Conservation (phyloP, 2,329 filamentous ascomycete genomes). For the Sporothrix sp. region DNA sequence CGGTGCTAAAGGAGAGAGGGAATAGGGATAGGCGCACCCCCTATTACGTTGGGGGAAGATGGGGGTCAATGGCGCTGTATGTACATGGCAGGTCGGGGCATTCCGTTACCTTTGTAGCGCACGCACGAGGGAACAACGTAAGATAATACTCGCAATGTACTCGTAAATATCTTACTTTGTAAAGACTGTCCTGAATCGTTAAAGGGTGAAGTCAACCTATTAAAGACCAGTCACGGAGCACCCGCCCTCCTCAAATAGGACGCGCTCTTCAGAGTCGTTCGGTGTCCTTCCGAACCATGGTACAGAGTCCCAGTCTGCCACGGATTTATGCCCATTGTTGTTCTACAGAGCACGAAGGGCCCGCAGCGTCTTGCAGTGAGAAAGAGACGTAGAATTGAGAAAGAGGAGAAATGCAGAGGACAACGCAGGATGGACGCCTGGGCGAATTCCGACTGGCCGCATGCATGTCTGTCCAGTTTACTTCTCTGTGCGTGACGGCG, state of each 20-base stretch:
- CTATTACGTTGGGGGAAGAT: not conserved
- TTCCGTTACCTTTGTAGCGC: no score
- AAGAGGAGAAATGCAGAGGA: not conserved
- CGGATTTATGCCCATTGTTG: conserved; percentile 5
- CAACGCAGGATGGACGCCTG: no score
- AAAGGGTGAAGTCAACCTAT: no score
- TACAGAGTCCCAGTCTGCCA: conserved; percentile 3
- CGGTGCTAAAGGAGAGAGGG: not conserved
- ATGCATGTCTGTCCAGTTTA: not conserved
- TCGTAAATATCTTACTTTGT: no score
- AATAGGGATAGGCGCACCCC: not conserved
- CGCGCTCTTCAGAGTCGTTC: no score
- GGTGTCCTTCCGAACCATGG: not conserved
- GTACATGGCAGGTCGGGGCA: no score
- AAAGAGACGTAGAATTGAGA: not conserved
- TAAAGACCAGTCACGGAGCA: no score
- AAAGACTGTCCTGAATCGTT: no score
- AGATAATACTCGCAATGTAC: no score
- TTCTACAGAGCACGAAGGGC: not conserved
- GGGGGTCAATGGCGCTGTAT: not conserved
- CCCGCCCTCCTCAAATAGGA: no score
- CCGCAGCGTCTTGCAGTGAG: not conserved
- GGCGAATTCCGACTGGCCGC: not conserved
- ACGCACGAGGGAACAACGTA: no score
- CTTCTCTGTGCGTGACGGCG: not conserved